Base-by-base conservation (phyloP, 2,329 filamentous ascomycete species). In the Mycosphaerella sp. region DNA sequence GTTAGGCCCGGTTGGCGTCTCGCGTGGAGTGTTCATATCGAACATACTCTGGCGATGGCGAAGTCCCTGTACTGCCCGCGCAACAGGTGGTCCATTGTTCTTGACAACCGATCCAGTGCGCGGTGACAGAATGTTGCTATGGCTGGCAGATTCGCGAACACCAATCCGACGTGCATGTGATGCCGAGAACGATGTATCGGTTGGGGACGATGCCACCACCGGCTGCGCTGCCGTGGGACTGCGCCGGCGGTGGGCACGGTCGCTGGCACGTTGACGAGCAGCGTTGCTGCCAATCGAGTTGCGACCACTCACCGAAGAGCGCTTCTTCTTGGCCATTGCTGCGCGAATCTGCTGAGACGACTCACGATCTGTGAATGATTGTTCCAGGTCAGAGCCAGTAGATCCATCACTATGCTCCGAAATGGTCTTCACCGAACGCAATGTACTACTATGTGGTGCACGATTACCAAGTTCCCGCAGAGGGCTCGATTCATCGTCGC, bases 121-220 rank as follows among this genome's bases (percentile, higher is more conserved):
- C 29, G 84, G 84, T 60, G 81, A 83, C 47, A 86, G 70, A 11
- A 86, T 81, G 53, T 76, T 61, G 46, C 47, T 80, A 4, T 63
- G 59, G 32, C 54, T 55, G 44, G 59, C 75, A 14, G 80, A 77
- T 46, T 75, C 73, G 41, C 80, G 80, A 11, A 38, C 78, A 65
- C 79, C 82, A 81, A 87, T 85, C 11, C 84, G 76, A 42, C 84
- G 76, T 26, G 84, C 83, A 58, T 85, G 83, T 51, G 79, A 78
- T 23, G 83, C 81, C 0, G 81, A 84, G 68, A 86, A 86, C 68
- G 84, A 66, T 6, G 78, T 80, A 60, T 82, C 79, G 49, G 74
- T 78, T 1, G 80, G 79, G 11, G 81, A 79, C 51, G 51, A 74
- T 70, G 17, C 75, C 70, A 61, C 57, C 4, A 72, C 69, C 45